Evolutionary conservation across 495 filamentous ascomycete genomes (phyloP), one percentile per base, ranked within the genome.

Genomic region (Daldinia concentrica): DNA sequence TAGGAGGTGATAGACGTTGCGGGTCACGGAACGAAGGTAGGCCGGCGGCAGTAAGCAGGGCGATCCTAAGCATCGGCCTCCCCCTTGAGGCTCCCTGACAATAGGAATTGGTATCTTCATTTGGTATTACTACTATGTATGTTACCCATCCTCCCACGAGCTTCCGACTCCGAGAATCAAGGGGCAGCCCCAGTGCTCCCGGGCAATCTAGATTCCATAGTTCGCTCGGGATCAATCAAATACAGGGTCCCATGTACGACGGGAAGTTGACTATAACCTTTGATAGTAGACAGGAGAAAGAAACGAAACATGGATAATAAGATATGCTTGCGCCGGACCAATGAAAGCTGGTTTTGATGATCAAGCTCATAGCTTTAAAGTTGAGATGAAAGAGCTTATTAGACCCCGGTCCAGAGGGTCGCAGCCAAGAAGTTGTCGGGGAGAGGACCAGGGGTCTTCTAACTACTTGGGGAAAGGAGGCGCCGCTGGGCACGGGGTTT

Each of bases 311-410:
- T 29, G 51, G 60, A 62, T 27, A 56, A 54, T 43, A 24, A 63
- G 22, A 37, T 50, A 59, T 57, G 58, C 43, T 37, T 65, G 56
- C 32, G 32, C 15, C 39, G 51, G 15, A 12, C 71, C 71, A 73
- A 73, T 73, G 43, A 69, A 57, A 56, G 12, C n/a, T 34, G 43
- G 32, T 12, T 19, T 48, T 41, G 57, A 62, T 14, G 41, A 73
- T 60, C 56, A 73, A 68, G 71, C 62, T 69, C 57, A 66, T 61
- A 65, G 58, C 41, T 79, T 77, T 78, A 78, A 56, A 74, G 78
- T 82, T 82, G 72, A 75, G 78, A 79, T 76, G 77, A 79, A 73
- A 55, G 61, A 48, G 58, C 75, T 69, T 76, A 62, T 30, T 27
- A 61, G 62, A 58, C 19, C 50, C 41, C 51, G 70, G 78, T 60